Evolutionary conservation across 2,329 filamentous ascomycete species (phyloP).

Genomic region (Cadophora malorum): DNA sequence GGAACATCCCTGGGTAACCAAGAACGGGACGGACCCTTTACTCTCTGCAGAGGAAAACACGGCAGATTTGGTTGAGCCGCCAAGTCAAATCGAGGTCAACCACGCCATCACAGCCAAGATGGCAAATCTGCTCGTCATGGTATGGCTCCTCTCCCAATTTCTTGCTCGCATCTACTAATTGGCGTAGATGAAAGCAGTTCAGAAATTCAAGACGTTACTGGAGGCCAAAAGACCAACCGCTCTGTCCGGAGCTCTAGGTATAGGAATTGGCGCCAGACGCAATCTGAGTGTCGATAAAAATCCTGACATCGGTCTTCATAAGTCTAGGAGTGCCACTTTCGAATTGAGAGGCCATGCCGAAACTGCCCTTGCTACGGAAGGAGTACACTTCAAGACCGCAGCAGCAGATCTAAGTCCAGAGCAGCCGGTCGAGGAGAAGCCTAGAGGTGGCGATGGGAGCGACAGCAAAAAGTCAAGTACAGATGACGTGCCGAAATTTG

Average conservation of each 20-base stretch:
- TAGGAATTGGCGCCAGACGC: constrained; percentile 59
- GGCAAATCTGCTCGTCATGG: constrained; percentile 83
- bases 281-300: constrained; percentile 51
- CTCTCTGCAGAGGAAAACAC: constrained; percentile 87
- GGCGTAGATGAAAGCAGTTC: constrained; percentile 82
- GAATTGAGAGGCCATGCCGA: constrained; percentile 58
- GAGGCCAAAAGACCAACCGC: constrained; percentile 58
- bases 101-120: constrained; percentile 91
- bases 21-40: constrained; percentile 75
- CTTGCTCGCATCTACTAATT: constrained; percentile 13
- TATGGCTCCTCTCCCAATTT: constrained; percentile 49
- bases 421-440: background rate
- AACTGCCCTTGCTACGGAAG: constrained; percentile 57
- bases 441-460: background rate
- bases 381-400: constrained; percentile 55
- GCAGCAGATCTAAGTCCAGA: constrained; percentile 35
- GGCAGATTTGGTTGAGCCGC: constrained; percentile 76
- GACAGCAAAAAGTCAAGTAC: background rate
- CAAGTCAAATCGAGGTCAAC: constrained; percentile 89
- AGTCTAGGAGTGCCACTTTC: constrained; percentile 56
- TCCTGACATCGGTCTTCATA: constrained; percentile 42
- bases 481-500: background rate
- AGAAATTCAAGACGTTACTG: constrained; percentile 82
- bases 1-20: constrained; percentile 95
- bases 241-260: constrained; percentile 65